Evolutionary conservation across 176 grass and related monocot species (phyloP), one percentile per base, ranked within the genome.

Genomic region (Aechmea fasciata): DNA sequence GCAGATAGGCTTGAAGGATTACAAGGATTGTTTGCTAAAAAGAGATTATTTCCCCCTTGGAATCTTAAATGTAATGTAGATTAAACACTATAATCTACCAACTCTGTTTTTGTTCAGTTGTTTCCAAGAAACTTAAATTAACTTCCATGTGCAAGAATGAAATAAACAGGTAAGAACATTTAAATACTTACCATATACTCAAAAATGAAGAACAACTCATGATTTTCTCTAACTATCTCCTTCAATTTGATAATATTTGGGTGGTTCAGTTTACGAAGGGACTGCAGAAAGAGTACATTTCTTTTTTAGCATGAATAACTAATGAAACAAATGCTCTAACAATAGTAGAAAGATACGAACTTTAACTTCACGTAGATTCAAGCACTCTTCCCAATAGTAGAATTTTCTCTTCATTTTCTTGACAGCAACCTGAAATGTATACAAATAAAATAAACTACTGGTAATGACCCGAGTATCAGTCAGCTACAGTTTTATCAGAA

Each of bases 391-490:
- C 82, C 82, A 86, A 18, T 68, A 82, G 67, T 82, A 80, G 64
- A 96, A 96, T 52, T 96, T 91, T 80, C 91, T 88, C 78, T 96
- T 96, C 85, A 96, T 96, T 75, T 84, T 96, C 83, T 96, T 96
- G 77, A 96, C 82, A 74, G 91, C 91, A 82, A 96, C 88, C 91
- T 96, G 78, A 51, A 79, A 20, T 62, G 18, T 70, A 54, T 51
- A 14, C 10, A 71, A 9, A 53, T 48, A 57, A 47, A 52, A 15
- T 15, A 17, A 82, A 48, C 48, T 18, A 49, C 25, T 48, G 22
- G 62, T 24, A 49, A 49, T 20, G 24, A 33, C 51, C 75, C 17
- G 13, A 14, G n/a, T 3, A 79, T 71, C 55, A 13, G 24, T 48
- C 13, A 68, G 24, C 13, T 13, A 65, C 20, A 64, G 25, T 47